phyloP scores from a whole-genome alignment of 2,329 filamentous ascomycete genomes.

The Ceratocystis cubensis region DNA sequence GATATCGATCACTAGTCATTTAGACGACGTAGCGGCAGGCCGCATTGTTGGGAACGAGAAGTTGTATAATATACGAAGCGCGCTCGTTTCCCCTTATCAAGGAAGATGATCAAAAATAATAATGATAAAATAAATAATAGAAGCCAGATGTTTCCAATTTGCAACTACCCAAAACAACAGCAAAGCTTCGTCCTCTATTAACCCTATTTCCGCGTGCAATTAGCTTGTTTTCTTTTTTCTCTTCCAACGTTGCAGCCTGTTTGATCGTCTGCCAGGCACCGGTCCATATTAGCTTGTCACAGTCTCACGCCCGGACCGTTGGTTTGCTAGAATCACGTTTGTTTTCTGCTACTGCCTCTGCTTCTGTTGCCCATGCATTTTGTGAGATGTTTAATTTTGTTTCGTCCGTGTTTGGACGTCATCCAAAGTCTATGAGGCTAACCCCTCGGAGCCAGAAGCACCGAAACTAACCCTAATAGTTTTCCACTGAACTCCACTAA shows the following conservation, averaged over 20 bases:
- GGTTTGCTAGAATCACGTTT: not conserved
- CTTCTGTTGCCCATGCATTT: not conserved
- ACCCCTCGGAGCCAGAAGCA: not conserved
- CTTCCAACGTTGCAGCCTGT: not conserved
- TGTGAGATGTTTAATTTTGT: not conserved
- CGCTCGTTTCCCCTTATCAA: too few relatives aligned
- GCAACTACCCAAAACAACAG: too few relatives aligned
- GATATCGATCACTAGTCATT: too few relatives aligned
- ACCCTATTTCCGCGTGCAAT: not conserved
- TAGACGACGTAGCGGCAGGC: too few relatives aligned
- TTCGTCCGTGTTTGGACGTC: constrained; percentile 5
- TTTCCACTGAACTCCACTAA: too few relatives aligned
- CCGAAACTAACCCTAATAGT: not conserved
- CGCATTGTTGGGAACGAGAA: too few relatives aligned
- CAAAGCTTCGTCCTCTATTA: not conserved
- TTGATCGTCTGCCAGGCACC: not conserved
- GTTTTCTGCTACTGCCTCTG: too few relatives aligned
- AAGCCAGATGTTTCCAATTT: too few relatives aligned
- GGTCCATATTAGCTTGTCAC: not conserved
- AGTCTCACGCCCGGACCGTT: not conserved
- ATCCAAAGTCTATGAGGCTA: not conserved
- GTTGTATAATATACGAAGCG: too few relatives aligned
- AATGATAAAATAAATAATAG: too few relatives aligned
- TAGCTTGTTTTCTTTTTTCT: not conserved
- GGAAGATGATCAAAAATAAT: too few relatives aligned